phyloP scores from a whole-genome alignment of 148 eudicot genomes.

The Persicaria maculosa region DNA sequence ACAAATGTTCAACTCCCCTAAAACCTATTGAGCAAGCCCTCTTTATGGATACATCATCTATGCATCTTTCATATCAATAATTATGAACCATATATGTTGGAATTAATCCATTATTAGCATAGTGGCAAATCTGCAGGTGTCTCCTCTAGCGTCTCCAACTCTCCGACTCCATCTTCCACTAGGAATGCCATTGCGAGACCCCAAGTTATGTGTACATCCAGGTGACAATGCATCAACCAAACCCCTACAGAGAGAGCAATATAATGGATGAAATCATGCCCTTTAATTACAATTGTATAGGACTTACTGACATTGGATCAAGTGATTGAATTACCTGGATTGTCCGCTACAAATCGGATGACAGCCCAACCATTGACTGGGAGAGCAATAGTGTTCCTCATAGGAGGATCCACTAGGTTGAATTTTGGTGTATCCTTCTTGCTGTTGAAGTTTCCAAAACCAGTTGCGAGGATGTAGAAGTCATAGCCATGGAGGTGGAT shows the following conservation, averaged over 20 bases:
- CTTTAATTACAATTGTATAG: not conserved
- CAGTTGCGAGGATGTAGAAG: conserved; percentile 71
- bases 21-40: not conserved
- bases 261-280: not conserved
- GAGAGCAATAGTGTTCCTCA: conserved; percentile 72
- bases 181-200: conserved; percentile 14
- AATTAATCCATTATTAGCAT: not conserved
- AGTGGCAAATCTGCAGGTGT: not conserved
- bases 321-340: conserved; percentile 54
- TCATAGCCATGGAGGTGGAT: conserved; percentile 94
- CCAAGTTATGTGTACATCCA: conserved; percentile 14
- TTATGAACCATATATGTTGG: not conserved
- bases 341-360: conserved; percentile 86
- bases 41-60: not conserved
- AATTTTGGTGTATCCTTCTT: conserved; percentile 50
- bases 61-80: not conserved
- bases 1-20: not conserved
- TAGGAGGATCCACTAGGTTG: conserved; percentile 85
- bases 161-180: conserved; percentile 2
- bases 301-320: conserved; percentile 56
- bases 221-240: conserved; percentile 15
- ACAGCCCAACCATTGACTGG: conserved; percentile 86
- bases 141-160: conserved; percentile 5
- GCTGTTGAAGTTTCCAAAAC: conserved; percentile 75
- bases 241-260: conserved; percentile 3